A percentile compares a stretch with the other conserved stretches of the same genome.
Evolutionary conservation across 2,329 filamentous ascomycete genomes (phyloP).

Genomic region (Colletotrichum tropicicola): DNA sequence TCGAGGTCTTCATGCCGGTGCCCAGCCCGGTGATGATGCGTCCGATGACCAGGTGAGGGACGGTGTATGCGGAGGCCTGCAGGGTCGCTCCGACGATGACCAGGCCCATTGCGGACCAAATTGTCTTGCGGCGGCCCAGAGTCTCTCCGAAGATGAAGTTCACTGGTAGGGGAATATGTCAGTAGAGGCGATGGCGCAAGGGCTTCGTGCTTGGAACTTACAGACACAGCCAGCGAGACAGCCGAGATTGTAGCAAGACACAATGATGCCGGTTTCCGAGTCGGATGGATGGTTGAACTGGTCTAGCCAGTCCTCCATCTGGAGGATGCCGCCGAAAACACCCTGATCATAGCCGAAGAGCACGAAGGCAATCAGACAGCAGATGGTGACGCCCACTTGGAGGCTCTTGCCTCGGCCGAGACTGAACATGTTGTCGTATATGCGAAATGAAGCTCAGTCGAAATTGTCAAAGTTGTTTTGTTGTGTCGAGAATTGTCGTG

Average conservation of each 20-base stretch:
- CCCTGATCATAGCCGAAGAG: slow-evolving; percentile 58
- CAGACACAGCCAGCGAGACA: slow-evolving; percentile 49
- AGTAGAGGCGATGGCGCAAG: background rate
- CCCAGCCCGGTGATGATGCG: slow-evolving; percentile 51
- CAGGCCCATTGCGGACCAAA: slow-evolving; percentile 40
- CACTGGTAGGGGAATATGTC: background rate
- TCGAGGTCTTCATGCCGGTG: slow-evolving; percentile 45
- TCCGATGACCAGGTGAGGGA: slow-evolving; percentile 52
- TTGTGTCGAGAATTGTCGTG: background rate
- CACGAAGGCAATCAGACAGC: slow-evolving; percentile 35
- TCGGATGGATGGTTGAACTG: slow-evolving; percentile 38
- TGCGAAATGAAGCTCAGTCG: background rate
- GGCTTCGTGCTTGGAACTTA: background rate
- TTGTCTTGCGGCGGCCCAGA: slow-evolving; percentile 42
- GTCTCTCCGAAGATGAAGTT: slow-evolving; percentile 42
- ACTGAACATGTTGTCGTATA: background rate
- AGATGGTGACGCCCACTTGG: slow-evolving; percentile 7
- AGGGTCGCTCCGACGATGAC: slow-evolving; percentile 45
- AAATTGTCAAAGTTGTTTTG: no score
- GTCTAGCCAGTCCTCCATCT: slow-evolving; percentile 50
- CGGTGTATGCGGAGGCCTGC: slow-evolving; percentile 42
- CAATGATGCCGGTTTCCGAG: slow-evolving; percentile 39
- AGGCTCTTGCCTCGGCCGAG: slow-evolving; percentile 15
- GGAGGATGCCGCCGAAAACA: slow-evolving; percentile 56
- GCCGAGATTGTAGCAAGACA: slow-evolving; percentile 49